Base-by-base conservation (phyloP, 1,284 basidiomycete genomes). In the Microbotryum scabiosae region DNA sequence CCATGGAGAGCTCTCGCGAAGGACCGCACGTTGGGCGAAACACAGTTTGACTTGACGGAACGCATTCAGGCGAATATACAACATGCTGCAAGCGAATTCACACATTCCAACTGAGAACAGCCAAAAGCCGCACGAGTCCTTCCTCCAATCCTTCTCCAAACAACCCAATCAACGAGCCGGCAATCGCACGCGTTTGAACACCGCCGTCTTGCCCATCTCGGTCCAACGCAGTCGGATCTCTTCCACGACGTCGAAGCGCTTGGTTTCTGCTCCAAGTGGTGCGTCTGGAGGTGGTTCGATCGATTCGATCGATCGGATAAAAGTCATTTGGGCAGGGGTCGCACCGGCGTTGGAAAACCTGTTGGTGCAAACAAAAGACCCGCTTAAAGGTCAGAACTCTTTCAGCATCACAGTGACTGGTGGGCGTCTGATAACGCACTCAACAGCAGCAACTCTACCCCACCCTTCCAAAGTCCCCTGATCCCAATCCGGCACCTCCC, bases 141-240 rank as follows among this genome's bases (percentile, higher is more conserved):
- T 23, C 14, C 14, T 49, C 21, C 26, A 14, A 16, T 12, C 26
- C 14, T 8, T 47, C n/a, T 49, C 14, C 12, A 9, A 16, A 20
- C 41, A 55, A 41, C 36, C 36, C 12, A 6, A 18, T 41, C 2
- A 41, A 18, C 36, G 36, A 12, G 36, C 12, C 16, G 36, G 36
- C 36, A 66, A 44, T 25, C 64, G 36, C 8, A 68, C 59, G 2
- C 67, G 56, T 45, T 25, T 51, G 25, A 68, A 66, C 8, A 53
- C 47, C 9, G 50, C 43, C 9, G 66, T 61, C 53, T 62, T 62
- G 51, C 60, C 59, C 58, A 68, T 23, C 59, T 66, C 62, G 6
- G 32, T 16, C 67, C 67, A 68, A 3, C 59, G 25, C n/a, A 68
- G 7, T 20, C 66, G 56, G 18, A 68, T 66, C 62, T 68, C 67